Percentiles rank a stretch among this genome's conserved stretches.
phyloP scores from a whole-genome alignment of 2,329 filamentous ascomycete species.

The Aspergillus sergii region DNA sequence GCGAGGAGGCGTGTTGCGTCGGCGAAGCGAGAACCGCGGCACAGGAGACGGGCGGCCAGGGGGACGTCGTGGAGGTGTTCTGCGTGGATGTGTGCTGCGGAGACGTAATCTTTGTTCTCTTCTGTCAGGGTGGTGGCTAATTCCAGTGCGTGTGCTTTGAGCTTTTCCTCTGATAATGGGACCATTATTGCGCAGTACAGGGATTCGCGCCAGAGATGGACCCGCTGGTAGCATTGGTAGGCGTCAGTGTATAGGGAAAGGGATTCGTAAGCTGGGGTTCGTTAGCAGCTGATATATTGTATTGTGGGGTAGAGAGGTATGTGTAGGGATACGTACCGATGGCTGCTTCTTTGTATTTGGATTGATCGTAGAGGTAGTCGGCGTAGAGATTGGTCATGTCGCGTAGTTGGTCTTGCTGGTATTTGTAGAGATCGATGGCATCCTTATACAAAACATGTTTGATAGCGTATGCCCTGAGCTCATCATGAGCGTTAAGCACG shows the following conservation, averaged over 20 bases:
- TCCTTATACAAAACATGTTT: constrained; percentile 79
- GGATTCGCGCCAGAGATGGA: constrained; percentile 88
- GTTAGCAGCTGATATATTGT: constrained; percentile 12
- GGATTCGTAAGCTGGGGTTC: constrained; percentile 72
- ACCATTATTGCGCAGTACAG: constrained; percentile 76
- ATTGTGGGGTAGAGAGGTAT: background rate
- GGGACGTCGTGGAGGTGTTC: constrained; percentile 78
- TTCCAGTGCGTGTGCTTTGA: constrained; percentile 68
- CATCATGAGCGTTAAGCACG: constrained; percentile 71
- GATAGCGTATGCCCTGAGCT: constrained; percentile 74
- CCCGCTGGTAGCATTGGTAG: constrained; percentile 79
- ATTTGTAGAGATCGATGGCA: constrained; percentile 80
- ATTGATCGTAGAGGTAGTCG: constrained; percentile 71
- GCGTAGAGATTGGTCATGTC: constrained; percentile 79
- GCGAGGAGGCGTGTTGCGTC: constrained; percentile 81
- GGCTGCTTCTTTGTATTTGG: constrained; percentile 81
- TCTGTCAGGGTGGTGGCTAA: constrained; percentile 81
- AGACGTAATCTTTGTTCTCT: constrained; percentile 74
- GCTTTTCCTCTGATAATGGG: constrained; percentile 61
- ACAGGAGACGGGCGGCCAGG: constrained; percentile 73
- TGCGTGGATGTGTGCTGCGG: constrained; percentile 76
- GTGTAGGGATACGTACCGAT: constrained; percentile 50
- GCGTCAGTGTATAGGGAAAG: constrained; percentile 74
- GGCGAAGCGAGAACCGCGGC: constrained; percentile 83
- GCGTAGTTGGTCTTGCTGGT: constrained; percentile 68